phyloP scores from a whole-genome alignment of 345 rosid species.

The Populus simonii region DNA sequence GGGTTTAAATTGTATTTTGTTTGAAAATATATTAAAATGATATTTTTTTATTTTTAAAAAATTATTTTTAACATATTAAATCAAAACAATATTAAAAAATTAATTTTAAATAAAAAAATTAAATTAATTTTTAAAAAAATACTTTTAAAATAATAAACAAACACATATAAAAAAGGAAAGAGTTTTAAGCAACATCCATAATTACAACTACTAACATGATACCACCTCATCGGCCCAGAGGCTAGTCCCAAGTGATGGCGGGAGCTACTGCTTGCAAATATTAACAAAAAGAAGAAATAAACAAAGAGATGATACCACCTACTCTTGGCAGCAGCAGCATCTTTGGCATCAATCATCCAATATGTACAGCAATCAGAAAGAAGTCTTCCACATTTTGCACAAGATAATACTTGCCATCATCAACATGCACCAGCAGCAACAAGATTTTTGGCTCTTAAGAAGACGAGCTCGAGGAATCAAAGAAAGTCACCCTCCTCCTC shows the following conservation, averaged over 20 bases:
- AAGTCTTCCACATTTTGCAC: neutral
- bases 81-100: no score
- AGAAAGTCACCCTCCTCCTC: slow-evolving; percentile 32
- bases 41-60: no score
- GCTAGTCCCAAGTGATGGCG: neutral
- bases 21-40: no score
- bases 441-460: slow-evolving; percentile 12
- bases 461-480: slow-evolving; percentile 33
- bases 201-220: neutral
- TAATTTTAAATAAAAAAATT: no score
- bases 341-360: neutral
- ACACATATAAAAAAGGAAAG: no score
- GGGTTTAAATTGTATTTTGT: no score
- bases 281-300: neutral
- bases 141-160: no score
- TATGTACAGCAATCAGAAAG: neutral
- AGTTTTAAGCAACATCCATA: neutral
- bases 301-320: neutral
- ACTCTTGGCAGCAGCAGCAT: neutral
- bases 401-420: neutral
- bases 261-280: neutral
- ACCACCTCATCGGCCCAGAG: neutral
- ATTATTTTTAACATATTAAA: no score
- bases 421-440: neutral
- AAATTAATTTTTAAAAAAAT: no score